Base-by-base conservation (phyloP, 2,329 filamentous ascomycete genomes). In the Shiraia sp. region DNA sequence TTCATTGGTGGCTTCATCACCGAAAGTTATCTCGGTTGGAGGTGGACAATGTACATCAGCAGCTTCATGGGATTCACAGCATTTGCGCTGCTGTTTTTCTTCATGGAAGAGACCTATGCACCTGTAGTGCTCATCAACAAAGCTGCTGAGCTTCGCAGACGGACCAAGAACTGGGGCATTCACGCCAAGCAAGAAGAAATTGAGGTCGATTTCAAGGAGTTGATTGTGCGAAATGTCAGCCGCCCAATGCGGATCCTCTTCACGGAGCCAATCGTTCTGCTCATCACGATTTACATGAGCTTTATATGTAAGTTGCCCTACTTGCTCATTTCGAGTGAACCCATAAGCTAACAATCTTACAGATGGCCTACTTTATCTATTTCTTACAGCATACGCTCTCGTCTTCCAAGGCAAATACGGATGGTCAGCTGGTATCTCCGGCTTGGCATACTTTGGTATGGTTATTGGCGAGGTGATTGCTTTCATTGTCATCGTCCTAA, bases 391-490 rank as follows among this genome's bases (percentile, higher is more conserved):
- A 1, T 95, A 95, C 57, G 85, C 87, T 0, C 80, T 93, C 31
- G 86, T 95, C 33, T 95, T 93, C 71, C 75, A 85, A 47, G 65
- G 70, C 2, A 77, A 90, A 4, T 86, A 95, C 66, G 78, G 80
- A 52, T 86, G 92, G 73, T 81, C 72, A 24, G 59, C 77, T 1
- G 90, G 90, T 42, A 70, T 88, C 13, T 79, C 83, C 3, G 90
- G 90, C 2, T 77, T 96, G 4, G 83, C 89, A 4, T 95, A 90
- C 67, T 88, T 96, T 57, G 90, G 90, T 40, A 88, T 96, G 85
- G 81, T 93, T 36, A 58, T 76, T 7, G 89, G 89, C 32, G 80
- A 90, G 62, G 47, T 92, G 12, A 69, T 88, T 39, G 87, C 86
- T 0, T 87, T 86, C 34, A 45, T 75, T 7, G 76, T 77, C 32